Percentiles rank a stretch among this genome's conserved stretches.
Evolutionary conservation across 2,329 filamentous ascomycete species (phyloP).

Genomic region (Lithohypha guttulata): DNA sequence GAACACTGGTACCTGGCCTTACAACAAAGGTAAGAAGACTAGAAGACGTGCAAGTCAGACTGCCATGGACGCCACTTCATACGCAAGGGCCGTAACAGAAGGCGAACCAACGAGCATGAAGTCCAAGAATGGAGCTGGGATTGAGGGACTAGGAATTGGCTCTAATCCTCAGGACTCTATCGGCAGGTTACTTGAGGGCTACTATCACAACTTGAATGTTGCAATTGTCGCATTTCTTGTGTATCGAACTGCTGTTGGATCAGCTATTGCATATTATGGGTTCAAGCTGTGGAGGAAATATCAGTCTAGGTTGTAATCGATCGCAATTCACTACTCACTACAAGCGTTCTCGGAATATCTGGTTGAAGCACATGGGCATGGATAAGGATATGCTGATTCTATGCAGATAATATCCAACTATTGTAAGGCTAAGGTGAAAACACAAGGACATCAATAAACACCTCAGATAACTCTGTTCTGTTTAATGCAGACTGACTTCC

Average conservation of each 20-base stretch:
- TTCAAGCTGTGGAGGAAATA: conserved; percentile 14
- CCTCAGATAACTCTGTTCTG: too few relatives aligned
- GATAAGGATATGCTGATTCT: too few relatives aligned
- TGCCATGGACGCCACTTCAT: conserved; percentile 24
- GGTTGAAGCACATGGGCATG: too few relatives aligned
- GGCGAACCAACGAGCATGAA: conserved; percentile 9
- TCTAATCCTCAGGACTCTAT: conserved; percentile 29
- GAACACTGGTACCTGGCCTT: conserved; percentile 24
- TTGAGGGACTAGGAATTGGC: conserved; percentile 29
- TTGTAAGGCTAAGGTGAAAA: too few relatives aligned
- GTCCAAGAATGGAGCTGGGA: conserved; percentile 27
- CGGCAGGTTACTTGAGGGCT: conserved; percentile 34
- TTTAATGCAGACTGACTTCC: too few relatives aligned
- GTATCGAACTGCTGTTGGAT: conserved; percentile 27
- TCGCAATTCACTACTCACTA: background rate
- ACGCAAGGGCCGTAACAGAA: conserved; percentile 18
- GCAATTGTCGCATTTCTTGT: conserved; percentile 32
- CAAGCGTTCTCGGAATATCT: too few relatives aligned
- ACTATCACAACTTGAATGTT: conserved; percentile 31
- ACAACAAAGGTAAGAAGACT: conserved; percentile 26
- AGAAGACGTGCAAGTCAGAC: conserved; percentile 24
- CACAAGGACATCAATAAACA: too few relatives aligned
- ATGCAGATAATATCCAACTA: too few relatives aligned
- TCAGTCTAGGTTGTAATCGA: conserved; percentile 2
- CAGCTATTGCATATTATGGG: conserved; percentile 13